Evolutionary conservation across 192 early-diverging fungal species (phyloP), one percentile per base, ranked within the genome.

Genomic region (Radiomyces spectabilis): DNA sequence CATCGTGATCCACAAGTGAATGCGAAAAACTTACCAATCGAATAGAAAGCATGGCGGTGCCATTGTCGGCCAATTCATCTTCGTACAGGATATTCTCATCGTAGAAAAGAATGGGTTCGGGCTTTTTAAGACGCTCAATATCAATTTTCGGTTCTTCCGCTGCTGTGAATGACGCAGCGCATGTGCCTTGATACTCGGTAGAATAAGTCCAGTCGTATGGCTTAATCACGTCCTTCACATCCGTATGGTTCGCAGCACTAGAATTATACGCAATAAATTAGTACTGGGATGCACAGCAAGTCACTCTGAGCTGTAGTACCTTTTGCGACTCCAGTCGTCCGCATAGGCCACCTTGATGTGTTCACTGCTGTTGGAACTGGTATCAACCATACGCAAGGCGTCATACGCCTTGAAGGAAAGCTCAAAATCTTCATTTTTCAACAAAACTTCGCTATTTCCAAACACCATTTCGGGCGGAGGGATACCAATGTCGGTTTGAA

Each of bases 141-240:
- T 97, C 85, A 52, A 99, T 91, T 5, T 45, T 37, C 4, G 74
- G 58, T 4, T 49, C 31, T 2, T 65, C 58, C 5, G 74, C 68
- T 3, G 42, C 22, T 46, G 68, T 65, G 18, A 78, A 69, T 16
- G 41, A 42, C 19, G 25, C 39, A 1, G 12, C 24, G 15, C 67
- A 44, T 4, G 86, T 80, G 15, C 93, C 92, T 21, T 63, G 66
- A 74, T 95, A 94, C 13, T 72, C 66, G 24, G 94, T 94, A 3
- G 88, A 75, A 52, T 91, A 95, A 0, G 95, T 99, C 96, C 96
- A 99, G 66, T 99, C 95, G 51, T 95, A 99, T 9, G 94, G 93
- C 52, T 88, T 92, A 45, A 88, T 70, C n/a, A 89, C 81, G 57
- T 92, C 82, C 35, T 84, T 88, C 53, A 92, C 79, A 58, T 89